A percentile compares a stretch with the other conserved stretches of the same genome.
These are phyloP conservation scores for Herpotrichia juniperi DNA, from an alignment of 2,329 filamentous ascomycete genomes.

Conservation along the genomic window DNA sequence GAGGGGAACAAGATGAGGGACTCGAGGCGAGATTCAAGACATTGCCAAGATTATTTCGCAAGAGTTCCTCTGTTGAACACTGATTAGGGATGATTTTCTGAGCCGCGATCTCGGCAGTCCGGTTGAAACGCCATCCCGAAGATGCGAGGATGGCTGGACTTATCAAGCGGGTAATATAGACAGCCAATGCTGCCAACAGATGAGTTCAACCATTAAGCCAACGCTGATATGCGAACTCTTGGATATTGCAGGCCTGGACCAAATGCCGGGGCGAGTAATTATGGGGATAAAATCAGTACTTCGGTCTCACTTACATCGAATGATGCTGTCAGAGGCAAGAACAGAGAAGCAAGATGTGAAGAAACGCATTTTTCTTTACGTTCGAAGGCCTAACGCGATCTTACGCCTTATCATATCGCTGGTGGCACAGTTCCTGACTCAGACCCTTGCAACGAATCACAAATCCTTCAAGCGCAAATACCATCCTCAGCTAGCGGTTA, in stretches of 20 bases:
- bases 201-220: slow-evolving; percentile 1
- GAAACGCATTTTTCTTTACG: background rate
- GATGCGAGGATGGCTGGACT: background rate
- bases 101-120: background rate
- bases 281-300: background rate
- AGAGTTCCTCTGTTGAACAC: background rate
- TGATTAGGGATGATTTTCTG: slow-evolving; percentile 1
- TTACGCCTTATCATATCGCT: slow-evolving; percentile 1
- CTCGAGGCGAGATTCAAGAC: too few species aligned
- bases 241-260: background rate
- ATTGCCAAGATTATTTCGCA: too few species aligned
- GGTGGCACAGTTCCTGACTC: slow-evolving; percentile 20
- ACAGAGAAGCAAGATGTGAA: background rate
- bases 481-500: slow-evolving; percentile 17
- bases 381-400: background rate
- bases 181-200: background rate
- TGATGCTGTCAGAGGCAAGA: background rate
- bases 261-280: background rate
- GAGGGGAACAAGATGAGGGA: too few species aligned
- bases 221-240: background rate
- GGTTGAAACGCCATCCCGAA: slow-evolving; percentile 5
- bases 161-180: background rate
- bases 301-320: background rate
- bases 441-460: slow-evolving; percentile 14
- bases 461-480: slow-evolving; percentile 6